Evolutionary conservation across 192 early-diverging fungal genomes (phyloP).

Genomic region (Lobosporangium transversale): DNA sequence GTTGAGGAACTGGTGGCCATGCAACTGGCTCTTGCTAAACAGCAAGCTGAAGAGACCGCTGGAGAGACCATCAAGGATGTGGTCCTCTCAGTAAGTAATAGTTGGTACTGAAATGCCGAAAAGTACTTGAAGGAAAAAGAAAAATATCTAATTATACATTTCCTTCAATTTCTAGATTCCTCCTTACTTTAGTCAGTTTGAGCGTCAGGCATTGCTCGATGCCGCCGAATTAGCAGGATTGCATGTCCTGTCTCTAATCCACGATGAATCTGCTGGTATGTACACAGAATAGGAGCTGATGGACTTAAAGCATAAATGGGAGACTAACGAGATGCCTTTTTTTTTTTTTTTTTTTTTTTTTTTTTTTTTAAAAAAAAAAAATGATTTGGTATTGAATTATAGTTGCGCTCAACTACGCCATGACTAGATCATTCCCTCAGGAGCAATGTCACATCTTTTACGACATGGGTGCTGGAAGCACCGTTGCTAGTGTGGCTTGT

Average conservation of each 20-base stretch:
- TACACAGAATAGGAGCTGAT: constrained; percentile 1
- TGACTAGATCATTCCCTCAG: constrained; percentile 69
- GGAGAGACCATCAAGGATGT: constrained; percentile 82
- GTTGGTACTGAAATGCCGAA: not conserved
- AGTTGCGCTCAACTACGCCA: constrained; percentile 94
- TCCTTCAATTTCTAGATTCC: constrained; percentile 81
- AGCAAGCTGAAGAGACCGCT: constrained; percentile 82
- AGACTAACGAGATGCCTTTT: not conserved
- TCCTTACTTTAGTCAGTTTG: constrained; percentile 87
- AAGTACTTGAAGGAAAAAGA: not conserved
- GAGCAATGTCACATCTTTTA: constrained; percentile 89
- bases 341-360: not conserved
- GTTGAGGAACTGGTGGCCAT: constrained; percentile 94
- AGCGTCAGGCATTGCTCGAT: constrained; percentile 93
- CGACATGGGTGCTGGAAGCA: constrained; percentile 97
- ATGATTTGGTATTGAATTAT: no score
- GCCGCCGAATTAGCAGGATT: constrained; percentile 92
- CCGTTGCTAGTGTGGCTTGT: constrained; percentile 85
- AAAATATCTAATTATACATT: constrained; percentile 2
- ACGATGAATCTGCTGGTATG: constrained; percentile 92
- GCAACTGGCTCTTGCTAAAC: constrained; percentile 89
- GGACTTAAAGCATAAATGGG: no score
- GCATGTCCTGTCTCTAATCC: constrained; percentile 82
- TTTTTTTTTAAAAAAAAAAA: not conserved
- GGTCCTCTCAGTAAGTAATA: constrained; percentile 85